Conservation (phyloP, 2,329 filamentous ascomycete genomes). For the Colletotrichum caudatum region DNA sequence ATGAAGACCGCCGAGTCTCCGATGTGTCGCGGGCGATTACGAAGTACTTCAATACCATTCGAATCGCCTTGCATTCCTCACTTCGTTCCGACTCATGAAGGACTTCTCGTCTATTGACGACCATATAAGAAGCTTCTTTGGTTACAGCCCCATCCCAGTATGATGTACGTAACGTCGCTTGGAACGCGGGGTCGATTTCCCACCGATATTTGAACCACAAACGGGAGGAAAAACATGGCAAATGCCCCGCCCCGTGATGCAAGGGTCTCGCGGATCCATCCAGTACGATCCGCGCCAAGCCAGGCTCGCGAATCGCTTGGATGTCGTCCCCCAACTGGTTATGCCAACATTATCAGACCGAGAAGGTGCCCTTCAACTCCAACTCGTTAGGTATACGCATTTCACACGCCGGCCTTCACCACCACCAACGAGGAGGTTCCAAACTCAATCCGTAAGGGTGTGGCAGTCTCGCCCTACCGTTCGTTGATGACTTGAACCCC, state of each 20-base stretch:
- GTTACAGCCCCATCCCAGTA: background rate
- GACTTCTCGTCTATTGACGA: background rate
- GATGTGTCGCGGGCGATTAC: background rate
- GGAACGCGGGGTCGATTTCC: slow-evolving; percentile 15
- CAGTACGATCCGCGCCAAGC: slow-evolving; percentile 29
- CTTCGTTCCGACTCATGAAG: background rate
- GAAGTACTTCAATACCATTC: background rate
- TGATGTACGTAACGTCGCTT: background rate
- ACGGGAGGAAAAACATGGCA: slow-evolving; percentile 21
- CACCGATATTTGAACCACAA: slow-evolving; percentile 8
- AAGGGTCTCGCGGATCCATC: slow-evolving; percentile 36
- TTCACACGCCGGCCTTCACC: slow-evolving; percentile 3
- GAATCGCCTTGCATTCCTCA: background rate
- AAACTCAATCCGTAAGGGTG: slow-evolving; percentile 18
- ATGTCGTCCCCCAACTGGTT: slow-evolving; percentile 15
- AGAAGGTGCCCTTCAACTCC: slow-evolving; percentile 2
- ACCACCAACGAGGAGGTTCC: slow-evolving; percentile 12
- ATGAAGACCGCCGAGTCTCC: background rate
- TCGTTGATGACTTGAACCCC: slow-evolving; percentile 7
- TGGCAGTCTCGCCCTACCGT: slow-evolving; percentile 26
- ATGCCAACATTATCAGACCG: slow-evolving; percentile 26
- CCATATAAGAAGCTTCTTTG: background rate
- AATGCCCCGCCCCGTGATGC: slow-evolving; percentile 36
- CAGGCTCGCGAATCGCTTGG: slow-evolving; percentile 32
- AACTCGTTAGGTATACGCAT: background rate